These are phyloP conservation scores for Calocera cornea DNA, from an alignment of 768 basidiomycete genomes.

Conservation along the genomic window DNA sequence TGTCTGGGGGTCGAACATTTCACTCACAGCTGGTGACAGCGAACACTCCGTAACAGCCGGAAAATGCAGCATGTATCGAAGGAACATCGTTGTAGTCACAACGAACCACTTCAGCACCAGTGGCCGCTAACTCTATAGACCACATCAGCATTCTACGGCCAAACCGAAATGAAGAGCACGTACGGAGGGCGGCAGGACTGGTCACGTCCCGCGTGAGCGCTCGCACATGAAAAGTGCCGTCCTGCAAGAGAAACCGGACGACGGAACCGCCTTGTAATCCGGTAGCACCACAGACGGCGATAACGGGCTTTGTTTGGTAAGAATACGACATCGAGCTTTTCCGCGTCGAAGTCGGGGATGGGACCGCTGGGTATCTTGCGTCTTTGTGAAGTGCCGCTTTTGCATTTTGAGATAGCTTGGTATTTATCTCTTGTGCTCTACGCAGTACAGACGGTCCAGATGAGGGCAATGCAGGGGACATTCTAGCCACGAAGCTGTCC, in stretches of 20 bases:
- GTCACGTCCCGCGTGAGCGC: constrained; percentile 25
- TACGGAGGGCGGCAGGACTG: constrained; percentile 19
- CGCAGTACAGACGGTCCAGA: not conserved
- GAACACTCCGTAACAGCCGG: constrained; percentile 14
- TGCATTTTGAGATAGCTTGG: not conserved
- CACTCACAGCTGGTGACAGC: constrained; percentile 7
- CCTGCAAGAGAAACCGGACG: constrained; percentile 22
- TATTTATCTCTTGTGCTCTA: not conserved
- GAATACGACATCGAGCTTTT: not conserved
- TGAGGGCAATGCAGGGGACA: constrained; percentile 1
- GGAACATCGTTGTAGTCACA: constrained; percentile 10
- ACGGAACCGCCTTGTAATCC: constrained; percentile 26
- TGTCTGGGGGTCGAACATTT: not conserved
- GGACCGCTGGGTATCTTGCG: not conserved
- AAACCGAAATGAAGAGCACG: not conserved
- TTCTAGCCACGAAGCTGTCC: constrained; percentile 3
- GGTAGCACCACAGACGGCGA: constrained; percentile 28
- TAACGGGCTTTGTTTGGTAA: constrained; percentile 15
- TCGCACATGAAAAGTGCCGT: constrained; percentile 26
- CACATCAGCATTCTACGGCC: not conserved
- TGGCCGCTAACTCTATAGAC: constrained; percentile 6
- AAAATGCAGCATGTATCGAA: constrained; percentile 7
- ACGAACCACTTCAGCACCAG: constrained; percentile 11
- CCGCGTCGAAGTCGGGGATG: not conserved
- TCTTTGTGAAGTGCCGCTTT: not conserved